A percentile compares a stretch with the other conserved stretches of the same genome.
Conservation (phyloP, 2,329 filamentous ascomycete genomes). For the Colletotrichum sp. region DNA sequence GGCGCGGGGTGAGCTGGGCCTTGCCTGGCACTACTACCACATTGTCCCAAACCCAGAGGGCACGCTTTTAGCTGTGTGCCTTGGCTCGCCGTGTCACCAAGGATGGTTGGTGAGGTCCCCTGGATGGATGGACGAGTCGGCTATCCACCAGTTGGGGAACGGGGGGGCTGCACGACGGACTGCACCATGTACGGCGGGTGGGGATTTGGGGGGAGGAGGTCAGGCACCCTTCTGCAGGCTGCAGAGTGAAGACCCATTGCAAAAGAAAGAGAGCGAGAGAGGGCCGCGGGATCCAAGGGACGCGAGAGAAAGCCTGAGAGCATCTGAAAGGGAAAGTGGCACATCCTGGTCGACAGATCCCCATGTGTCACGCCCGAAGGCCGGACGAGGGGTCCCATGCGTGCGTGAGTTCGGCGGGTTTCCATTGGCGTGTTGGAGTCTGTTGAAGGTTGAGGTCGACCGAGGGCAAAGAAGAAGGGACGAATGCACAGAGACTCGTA, state of each 20-base stretch:
- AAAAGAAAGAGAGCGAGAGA: background rate
- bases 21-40: background rate
- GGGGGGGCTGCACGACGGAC: background rate
- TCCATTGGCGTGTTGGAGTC: background rate
- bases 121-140: background rate
- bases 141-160: background rate
- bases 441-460: background rate
- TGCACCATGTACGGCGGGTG: background rate
- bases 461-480: background rate
- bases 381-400: conserved; percentile 4
- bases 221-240: background rate
- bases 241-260: background rate
- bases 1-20: background rate
- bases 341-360: background rate
- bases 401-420: background rate
- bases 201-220: background rate
- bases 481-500: background rate
- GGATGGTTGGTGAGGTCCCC: background rate
- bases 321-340: background rate
- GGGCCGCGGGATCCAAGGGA: conserved; percentile 4
- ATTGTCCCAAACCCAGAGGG: background rate
- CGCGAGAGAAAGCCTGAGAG: background rate
- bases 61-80: background rate
- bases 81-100: background rate
- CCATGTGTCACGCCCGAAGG: conserved; percentile 2